Conservation (phyloP, 495 filamentous ascomycete species). For the Annulohypoxylon moriforme region DNA sequence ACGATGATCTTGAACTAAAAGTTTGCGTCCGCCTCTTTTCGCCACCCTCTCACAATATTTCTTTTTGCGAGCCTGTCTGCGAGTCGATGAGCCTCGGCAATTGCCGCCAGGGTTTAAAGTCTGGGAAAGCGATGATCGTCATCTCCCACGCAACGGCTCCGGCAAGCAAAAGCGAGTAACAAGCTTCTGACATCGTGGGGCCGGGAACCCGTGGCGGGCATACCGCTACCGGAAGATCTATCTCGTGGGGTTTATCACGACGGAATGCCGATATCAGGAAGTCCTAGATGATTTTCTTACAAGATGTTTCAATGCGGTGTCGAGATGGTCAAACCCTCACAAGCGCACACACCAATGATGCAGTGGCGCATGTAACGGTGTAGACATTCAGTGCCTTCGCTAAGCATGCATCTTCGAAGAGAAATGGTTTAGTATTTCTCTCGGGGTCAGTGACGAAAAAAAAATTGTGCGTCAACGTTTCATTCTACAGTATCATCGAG, state of each 20-base stretch:
- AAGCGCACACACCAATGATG: background rate
- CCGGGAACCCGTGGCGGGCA: slow-evolving; percentile 30
- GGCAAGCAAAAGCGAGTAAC: slow-evolving; percentile 11
- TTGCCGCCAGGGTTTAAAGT: slow-evolving; percentile 30
- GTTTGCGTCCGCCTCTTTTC: slow-evolving; percentile 17
- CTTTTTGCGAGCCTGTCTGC: background rate
- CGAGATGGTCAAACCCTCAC: slow-evolving; percentile 20
- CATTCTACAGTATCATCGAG: slow-evolving; percentile 25
- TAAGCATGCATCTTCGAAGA: slow-evolving; percentile 13
- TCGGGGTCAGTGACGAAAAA: background rate
- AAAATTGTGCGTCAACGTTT: slow-evolving; percentile 6
- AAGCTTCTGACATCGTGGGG: slow-evolving; percentile 36
- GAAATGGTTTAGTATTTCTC: slow-evolving; percentile 8
- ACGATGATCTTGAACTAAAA: slow-evolving; percentile 37
- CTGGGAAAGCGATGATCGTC: slow-evolving; percentile 36
- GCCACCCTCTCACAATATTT: background rate
- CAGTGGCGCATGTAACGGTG: slow-evolving; percentile 26
- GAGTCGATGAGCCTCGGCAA: slow-evolving; percentile 29
- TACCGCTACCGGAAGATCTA: slow-evolving; percentile 29
- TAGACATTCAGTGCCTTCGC: slow-evolving; percentile 5
- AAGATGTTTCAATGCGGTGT: background rate
- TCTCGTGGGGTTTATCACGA: slow-evolving; percentile 40
- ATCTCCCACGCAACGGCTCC: slow-evolving; percentile 37
- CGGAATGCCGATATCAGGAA: slow-evolving; percentile 26
- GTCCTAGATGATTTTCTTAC: slow-evolving; percentile 1